Evolutionary conservation across 768 basidiomycete genomes (phyloP), one percentile per base, ranked within the genome.

Genomic region (Hygrocybe punicea): DNA sequence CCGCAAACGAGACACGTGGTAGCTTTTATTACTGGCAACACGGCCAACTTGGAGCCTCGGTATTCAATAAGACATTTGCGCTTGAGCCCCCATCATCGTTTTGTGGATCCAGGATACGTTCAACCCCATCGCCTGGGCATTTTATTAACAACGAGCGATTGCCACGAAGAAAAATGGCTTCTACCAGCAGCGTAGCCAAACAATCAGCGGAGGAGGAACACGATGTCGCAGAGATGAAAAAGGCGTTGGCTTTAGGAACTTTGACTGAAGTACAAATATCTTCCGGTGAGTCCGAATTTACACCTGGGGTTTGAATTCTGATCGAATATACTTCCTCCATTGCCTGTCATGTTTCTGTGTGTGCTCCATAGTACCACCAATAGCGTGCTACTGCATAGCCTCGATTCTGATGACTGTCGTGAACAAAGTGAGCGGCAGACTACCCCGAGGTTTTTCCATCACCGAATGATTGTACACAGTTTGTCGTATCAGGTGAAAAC

Each of bases 361-460:
- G 34, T 19, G 29, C 51, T 37, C 6, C 21, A 24, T 64, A 93
- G 91, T 89, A 17, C 78, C 89, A 29, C 85, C 97, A 34, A 89
- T 98, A 60, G 60, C 87, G 57, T 89, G 88, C 67, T 98, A 98
- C 70, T 98, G 97, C 67, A 58, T 89, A 13, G 92, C 95, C 1
- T 93, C 91, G 1, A 96, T 98, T 62, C 73, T 95, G 48, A 99
- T 99, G 97, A 99, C 97, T 0, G 81, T 98, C 45, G 84, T 96
- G 60, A 98, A 98, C 78, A 98, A 98, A 81, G 95, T 93, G 59
- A 56, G 77, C 56, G 19, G 48, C 7, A n/a, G 35, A 10, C 14
- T 16, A 13, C 33, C 6, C 50, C 11, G 36, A 19, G 11, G 33
- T 17, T 9, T 54, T 21, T 11, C 21, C 34, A 9, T 8, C 11